Base-by-base conservation (phyloP, 495 filamentous ascomycete species). In the Bombardia bombarda region DNA sequence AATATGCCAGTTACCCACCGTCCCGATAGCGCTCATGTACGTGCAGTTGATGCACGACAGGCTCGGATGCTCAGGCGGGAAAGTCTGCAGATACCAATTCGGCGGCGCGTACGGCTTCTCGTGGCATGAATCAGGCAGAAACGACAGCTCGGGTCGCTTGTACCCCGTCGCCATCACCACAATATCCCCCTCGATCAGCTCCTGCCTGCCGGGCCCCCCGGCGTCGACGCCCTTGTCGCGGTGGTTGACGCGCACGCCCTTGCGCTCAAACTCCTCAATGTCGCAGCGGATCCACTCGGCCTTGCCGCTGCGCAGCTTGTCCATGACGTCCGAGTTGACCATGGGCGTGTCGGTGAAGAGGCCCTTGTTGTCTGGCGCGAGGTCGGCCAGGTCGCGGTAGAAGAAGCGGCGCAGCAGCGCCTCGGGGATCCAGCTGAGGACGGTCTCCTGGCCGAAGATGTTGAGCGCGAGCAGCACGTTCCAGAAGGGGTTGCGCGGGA, bases 41-140 rank as follows among this genome's bases (percentile, higher is more conserved):
- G 86, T 90, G 67, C 69, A 88, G 57, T 94, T 94, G 65, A 85
- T 88, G 51, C 77, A 80, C 45, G 80, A 86, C 19, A 90, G 70
- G 33, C 74, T 76, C 2, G 77, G 70, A 47, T 82, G 75, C 9
- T 62, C 48, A 0, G 81, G 75, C 8, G 87, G 87, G 60, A 94
- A 92, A 0, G 83, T 81, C 58, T 88, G 84, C 1, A 90, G 71
- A 50, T 90, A 94, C 87, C 87, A 92, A 56, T 86, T 89, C 1
- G 87, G 87, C 6, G 86, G 84, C 4, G 65, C 66, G 55, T 90
- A 90, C 3, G 81, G 76, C 42, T 83, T 70, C 17, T 78, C 63
- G 58, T 89, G 90, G 39, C 71, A 78, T 8, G 83, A 72, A 2
- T 78, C 64, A 0, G 87, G 87, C 3, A 94, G 67, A 60, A 93